Percentiles rank a stretch among this genome's conserved stretches.
Evolutionary conservation across 306 rosid species (phyloP).

Genomic region (Inga oerstediana): DNA sequence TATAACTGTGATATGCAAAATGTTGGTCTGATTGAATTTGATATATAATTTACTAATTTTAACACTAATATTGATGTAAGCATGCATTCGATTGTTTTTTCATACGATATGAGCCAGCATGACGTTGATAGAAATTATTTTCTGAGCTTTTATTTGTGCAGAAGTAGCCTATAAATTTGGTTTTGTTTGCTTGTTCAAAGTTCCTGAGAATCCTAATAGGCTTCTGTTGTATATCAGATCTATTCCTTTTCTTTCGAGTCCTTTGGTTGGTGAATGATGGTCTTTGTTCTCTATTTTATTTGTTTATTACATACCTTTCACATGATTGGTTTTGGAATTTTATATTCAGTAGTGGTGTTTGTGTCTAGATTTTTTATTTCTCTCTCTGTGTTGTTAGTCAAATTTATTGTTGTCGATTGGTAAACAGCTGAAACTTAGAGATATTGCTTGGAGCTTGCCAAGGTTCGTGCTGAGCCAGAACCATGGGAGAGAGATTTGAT

Average conservation of each 20-base stretch:
- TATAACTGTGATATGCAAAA: too few relatives aligned
- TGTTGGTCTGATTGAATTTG: too few relatives aligned
- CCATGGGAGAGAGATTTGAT: slow-evolving; percentile 95
- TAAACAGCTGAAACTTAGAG: slow-evolving; percentile 84
- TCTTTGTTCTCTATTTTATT: slow-evolving; percentile 3
- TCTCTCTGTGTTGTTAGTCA: too few relatives aligned
- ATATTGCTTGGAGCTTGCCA: slow-evolving; percentile 71
- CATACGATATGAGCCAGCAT: too few relatives aligned
- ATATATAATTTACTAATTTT: too few relatives aligned
- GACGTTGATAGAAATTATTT: too few relatives aligned
- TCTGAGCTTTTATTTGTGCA: not conserved
- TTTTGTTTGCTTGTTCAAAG: not conserved
- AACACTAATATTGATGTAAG: too few relatives aligned
- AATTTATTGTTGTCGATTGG: slow-evolving; percentile 39
- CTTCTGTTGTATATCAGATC: not conserved
- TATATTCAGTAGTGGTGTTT: too few relatives aligned
- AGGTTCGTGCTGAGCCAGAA: slow-evolving; percentile 85
- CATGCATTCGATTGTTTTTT: too few relatives aligned
- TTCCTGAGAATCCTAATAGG: not conserved
- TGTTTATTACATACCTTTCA: slow-evolving; percentile 11
- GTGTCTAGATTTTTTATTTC: too few relatives aligned
- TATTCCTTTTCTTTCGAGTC: not conserved
- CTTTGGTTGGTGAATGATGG: slow-evolving; percentile 2
- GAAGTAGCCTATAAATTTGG: not conserved
- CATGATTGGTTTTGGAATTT: slow-evolving; percentile 23